Base-by-base conservation (phyloP, 2,329 filamentous ascomycete genomes). In the Aureobasidium uvarum region DNA sequence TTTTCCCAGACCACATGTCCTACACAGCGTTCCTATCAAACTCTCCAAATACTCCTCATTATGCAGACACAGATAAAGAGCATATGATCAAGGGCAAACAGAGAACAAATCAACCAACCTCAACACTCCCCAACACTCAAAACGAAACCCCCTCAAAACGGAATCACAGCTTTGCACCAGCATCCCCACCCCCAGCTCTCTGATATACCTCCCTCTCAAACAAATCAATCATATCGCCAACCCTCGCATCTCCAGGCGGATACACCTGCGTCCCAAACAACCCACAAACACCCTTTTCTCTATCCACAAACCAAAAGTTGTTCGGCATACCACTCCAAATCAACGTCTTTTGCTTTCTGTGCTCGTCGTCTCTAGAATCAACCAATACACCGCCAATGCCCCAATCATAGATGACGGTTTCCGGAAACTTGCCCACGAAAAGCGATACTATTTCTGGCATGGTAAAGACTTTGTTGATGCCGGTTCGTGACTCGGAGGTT, bases 321-420 rank as follows among this genome's bases (percentile, higher is more conserved):
- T 84, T 84, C 13, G 77, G 74, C 66, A 80, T 75, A 0, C 81
- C 81, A 51, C 76, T 74, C 81, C 81, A 83, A 5, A 72, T 71
- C 67, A 82, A 36, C 3, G 77, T 77, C 1, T 77, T 78, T 36
- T 72, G 74, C 67, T 72, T 77, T 56, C 80, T 73, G 63, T 77
- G 71, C 3, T 76, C 75, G 45, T 74, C 71, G 31, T 78, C 71
- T 7, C 77, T 75, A 56, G 78, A 18, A 31, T 62, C 69, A 10
- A 79, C 74, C n/a, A 82, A 64, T 18, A 81, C 68, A 0, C 81
- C 80, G 1, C 77, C 78, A 20, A 82, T 66, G 1, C 77, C 77
- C 74, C 77, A 79, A 64, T 79, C 65, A 41, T 73, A 69, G 66
- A 70, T 67, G 0, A 70, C 62, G 4, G 59, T 28, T 1, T 68